phyloP scores from a whole-genome alignment of 2,329 filamentous ascomycete species.

The Xylaria sp. region DNA sequence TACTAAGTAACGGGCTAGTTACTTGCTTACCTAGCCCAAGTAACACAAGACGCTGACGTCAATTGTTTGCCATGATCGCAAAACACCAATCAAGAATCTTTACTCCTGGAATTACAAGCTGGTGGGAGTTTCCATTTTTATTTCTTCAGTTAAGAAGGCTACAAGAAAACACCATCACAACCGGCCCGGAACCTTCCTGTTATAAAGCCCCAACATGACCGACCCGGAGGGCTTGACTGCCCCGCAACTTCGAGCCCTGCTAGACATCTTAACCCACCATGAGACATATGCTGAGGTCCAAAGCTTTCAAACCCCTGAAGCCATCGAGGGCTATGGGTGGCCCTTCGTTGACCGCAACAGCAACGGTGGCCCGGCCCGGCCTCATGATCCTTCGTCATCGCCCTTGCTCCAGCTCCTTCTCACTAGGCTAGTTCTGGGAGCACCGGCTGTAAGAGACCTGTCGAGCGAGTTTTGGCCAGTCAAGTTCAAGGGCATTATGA shows the following conservation, averaged over 20 bases:
- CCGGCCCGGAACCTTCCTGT: background rate
- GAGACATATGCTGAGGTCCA: slow-evolving; percentile 76
- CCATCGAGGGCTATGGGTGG: slow-evolving; percentile 75
- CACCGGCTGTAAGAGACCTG: slow-evolving; percentile 74
- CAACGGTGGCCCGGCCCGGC: slow-evolving; percentile 43
- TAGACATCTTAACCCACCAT: slow-evolving; percentile 69
- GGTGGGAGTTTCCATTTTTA: too few relatives aligned
- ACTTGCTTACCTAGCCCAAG: background rate
- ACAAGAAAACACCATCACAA: background rate
- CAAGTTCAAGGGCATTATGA: slow-evolving; percentile 69
- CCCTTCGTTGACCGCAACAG: slow-evolving; percentile 64
- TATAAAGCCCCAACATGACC: slow-evolving; percentile 22
- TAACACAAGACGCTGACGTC: slow-evolving; percentile 8
- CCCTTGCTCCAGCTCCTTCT: slow-evolving; percentile 77
- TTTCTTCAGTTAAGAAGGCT: background rate
- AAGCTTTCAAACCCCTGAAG: slow-evolving; percentile 72
- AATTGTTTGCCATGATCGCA: slow-evolving; percentile 5
- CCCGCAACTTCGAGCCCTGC: slow-evolving; percentile 62
- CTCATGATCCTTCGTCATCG: slow-evolving; percentile 58
- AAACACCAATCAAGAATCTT: background rate
- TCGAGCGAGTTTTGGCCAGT: slow-evolving; percentile 72
- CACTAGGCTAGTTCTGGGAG: slow-evolving; percentile 69
- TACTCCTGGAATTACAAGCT: background rate
- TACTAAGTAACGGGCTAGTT: background rate
- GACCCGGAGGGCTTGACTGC: slow-evolving; percentile 44